Evolutionary conservation across 768 basidiomycete genomes (phyloP), one percentile per base, ranked within the genome.

Genomic region (Megacollybia marginata): DNA sequence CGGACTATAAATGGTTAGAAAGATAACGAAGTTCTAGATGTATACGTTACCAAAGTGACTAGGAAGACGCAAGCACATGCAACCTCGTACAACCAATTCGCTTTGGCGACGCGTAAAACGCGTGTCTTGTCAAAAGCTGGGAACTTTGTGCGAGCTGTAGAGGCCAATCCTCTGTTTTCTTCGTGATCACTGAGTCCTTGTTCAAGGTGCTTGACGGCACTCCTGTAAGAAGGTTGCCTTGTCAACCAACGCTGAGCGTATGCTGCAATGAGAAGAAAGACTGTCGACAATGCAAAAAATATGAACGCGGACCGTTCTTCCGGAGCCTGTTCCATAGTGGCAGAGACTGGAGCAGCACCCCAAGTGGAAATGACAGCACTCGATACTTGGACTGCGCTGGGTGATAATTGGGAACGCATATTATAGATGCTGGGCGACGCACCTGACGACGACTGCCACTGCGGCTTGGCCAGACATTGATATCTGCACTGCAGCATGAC

Each of bases 391-490:
- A 60, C 33, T 15, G 55, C 48, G 19, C 55, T 50, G 64, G 58
- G 64, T 42, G 78, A 54, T 28, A 28, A 28, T 28, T 28, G 5
- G 74, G 73, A 2, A 72, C 58, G 0, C 61, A 51, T 3, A 73
- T 65, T 34, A 77, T 69, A 16, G 71, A 48, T 10, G 81, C 75
- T 58, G 93, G 90, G 23, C 23, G 0, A 91, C 82, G 1, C 72
- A 69, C 47, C 89, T 90, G 53, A 93, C 82, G 1, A 80, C 82
- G 11, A 94, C 88, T 0, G 83, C 92, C 2, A 92, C 79, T 0
- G 86, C 88, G 1, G 87, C 92, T 65, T 93, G 89, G 10, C 90
- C 92, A 2, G 89, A 80, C 73, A 93, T 78, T 61, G 88, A 70
- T 20, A 79, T 71, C 62, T 92, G 86, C 47, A 93, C 75, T 11